A percentile compares a stretch with the other conserved stretches of the same genome.
These are phyloP conservation scores for Xanthoconium purpureum DNA, from an alignment of 768 basidiomycete species.

Conservation along the genomic window DNA sequence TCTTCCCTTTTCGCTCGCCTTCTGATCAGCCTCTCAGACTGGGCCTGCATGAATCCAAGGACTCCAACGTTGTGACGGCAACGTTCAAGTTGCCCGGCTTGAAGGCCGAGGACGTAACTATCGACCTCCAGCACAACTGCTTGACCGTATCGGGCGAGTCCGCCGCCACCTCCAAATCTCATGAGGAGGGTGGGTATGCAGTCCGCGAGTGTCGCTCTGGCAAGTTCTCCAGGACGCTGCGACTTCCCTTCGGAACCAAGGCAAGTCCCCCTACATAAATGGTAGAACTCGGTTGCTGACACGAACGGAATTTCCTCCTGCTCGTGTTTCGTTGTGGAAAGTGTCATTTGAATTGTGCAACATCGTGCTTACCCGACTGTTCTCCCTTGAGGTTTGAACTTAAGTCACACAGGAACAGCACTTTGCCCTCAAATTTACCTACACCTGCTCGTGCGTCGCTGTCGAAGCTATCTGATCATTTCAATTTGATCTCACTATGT, in stretches of 20 bases:
- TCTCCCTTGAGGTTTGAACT: too few species aligned
- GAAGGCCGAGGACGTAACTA: slow-evolving; percentile 45
- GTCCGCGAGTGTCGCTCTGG: slow-evolving; percentile 45
- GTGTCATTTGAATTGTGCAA: too few species aligned
- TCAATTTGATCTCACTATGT: too few species aligned
- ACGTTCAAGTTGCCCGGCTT: slow-evolving; percentile 54
- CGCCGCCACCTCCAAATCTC: slow-evolving; percentile 30
- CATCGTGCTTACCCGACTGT: too few species aligned
- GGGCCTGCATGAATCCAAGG: slow-evolving; percentile 44
- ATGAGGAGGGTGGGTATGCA: slow-evolving; percentile 39
- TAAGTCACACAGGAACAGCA: too few species aligned
- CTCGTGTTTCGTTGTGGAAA: too few species aligned
- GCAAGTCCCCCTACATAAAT: slow-evolving; percentile 19
- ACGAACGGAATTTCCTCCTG: too few species aligned
- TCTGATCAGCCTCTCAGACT: slow-evolving; percentile 21
- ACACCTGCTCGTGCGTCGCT: too few species aligned
- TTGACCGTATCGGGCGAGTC: slow-evolving; percentile 49
- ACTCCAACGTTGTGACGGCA: slow-evolving; percentile 44
- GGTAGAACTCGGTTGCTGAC: too few species aligned
- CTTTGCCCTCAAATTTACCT: too few species aligned
- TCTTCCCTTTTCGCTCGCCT: rapidly evolving
- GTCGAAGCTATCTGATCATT: too few species aligned
- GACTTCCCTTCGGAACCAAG: slow-evolving; percentile 44
- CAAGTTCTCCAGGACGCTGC: slow-evolving; percentile 41
- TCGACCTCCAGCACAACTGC: slow-evolving; percentile 41